Percentiles rank a stretch among this genome's conserved stretches.
phyloP scores from a whole-genome alignment of 768 basidiomycete species.

The Boletus edulis region DNA sequence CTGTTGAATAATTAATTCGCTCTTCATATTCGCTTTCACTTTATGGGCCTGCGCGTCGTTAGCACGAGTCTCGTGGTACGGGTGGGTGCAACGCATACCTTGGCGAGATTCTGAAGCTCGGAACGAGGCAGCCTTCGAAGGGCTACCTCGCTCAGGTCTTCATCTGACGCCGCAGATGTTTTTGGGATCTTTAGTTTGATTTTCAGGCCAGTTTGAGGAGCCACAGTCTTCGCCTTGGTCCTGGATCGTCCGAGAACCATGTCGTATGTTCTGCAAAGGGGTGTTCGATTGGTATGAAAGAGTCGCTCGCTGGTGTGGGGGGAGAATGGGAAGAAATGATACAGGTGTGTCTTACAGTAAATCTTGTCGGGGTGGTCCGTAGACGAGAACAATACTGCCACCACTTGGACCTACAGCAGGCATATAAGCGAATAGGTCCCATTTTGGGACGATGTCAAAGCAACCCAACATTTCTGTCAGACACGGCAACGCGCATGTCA shows the following conservation, averaged over 20 bases:
- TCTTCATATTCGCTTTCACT: conserved; percentile 27
- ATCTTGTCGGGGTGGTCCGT: background rate
- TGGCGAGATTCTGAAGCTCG: conserved; percentile 26
- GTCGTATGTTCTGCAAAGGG: background rate
- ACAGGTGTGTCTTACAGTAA: background rate
- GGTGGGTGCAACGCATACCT: conserved; percentile 9
- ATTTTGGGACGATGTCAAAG: background rate
- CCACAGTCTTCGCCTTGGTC: conserved; percentile 3
- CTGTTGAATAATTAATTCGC: conserved; percentile 22
- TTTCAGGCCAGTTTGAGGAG: background rate
- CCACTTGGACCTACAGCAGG: background rate
- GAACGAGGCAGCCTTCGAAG: conserved; percentile 26
- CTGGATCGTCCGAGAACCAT: conserved; percentile 9
- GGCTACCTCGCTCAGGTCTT: conserved; percentile 7
- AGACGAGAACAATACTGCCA: background rate
- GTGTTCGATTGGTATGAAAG: background rate
- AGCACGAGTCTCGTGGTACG: background rate
- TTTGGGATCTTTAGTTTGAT: background rate
- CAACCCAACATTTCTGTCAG: background rate
- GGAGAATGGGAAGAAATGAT: background rate
- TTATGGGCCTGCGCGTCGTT: conserved; percentile 18
- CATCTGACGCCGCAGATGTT: background rate
- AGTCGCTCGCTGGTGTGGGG: background rate
- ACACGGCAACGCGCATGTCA: too few species aligned
- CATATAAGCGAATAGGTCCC: background rate